phyloP scores from a whole-genome alignment of 192 early-diverging fungal species.

The Umbelopsis sp. region DNA sequence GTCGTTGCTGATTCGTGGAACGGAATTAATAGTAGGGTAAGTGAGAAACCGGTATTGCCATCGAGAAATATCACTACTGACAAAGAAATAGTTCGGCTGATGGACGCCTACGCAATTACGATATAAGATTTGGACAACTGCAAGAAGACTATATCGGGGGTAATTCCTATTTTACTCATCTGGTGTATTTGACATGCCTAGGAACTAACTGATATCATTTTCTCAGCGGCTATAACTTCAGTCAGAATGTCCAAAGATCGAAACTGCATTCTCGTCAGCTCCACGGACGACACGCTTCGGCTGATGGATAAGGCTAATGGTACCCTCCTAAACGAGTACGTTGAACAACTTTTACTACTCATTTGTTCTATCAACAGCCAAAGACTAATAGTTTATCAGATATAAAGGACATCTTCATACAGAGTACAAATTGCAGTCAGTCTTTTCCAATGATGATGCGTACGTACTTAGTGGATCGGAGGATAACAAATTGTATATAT shows the following conservation, averaged over 20 bases:
- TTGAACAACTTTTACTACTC: neutral
- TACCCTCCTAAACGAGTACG: constrained; percentile 68
- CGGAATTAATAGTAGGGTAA: constrained; percentile 77
- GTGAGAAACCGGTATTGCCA: neutral
- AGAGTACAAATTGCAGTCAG: constrained; percentile 75
- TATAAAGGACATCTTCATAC: constrained; percentile 82
- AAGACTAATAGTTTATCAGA: constrained; percentile 34
- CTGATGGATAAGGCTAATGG: constrained; percentile 84
- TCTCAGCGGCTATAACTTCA: constrained; percentile 75
- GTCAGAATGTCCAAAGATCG: constrained; percentile 64
- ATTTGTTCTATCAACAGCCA: neutral
- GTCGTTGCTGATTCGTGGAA: constrained; percentile 67
- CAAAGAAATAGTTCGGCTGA: constrained; percentile 65
- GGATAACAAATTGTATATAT: constrained; percentile 84
- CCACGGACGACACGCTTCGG: constrained; percentile 78
- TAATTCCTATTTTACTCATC: constrained; percentile 42
- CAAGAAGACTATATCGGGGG: constrained; percentile 72
- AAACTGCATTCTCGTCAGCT: constrained; percentile 74
- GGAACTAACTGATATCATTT: neutral
- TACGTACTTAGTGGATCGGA: constrained; percentile 87
- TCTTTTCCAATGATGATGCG: constrained; percentile 69
- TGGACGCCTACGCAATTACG: constrained; percentile 81
- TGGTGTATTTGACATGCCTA: too few relatives aligned
- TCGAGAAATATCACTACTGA: neutral
- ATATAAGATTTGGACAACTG: constrained; percentile 78